Conservation (phyloP, 2,329 filamentous ascomycete genomes). For the Pleomassaria siparia region DNA sequence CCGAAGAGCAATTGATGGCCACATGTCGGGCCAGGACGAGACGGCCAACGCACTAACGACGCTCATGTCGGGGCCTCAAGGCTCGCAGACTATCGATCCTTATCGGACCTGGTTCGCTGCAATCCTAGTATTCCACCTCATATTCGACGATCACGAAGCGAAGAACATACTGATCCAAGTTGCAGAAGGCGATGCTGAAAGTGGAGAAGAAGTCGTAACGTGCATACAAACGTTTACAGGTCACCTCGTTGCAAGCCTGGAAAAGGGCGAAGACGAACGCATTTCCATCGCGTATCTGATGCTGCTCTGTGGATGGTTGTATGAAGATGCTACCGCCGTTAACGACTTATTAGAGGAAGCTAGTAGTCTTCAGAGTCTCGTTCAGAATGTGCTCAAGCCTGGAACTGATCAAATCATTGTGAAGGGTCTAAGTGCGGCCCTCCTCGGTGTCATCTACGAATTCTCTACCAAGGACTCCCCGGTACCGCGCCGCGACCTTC, state of each 20-base stretch:
- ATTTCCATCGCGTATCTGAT: constrained; percentile 85
- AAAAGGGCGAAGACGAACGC: constrained; percentile 74
- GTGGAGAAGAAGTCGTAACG: constrained; percentile 91
- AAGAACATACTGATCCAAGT: constrained; percentile 80
- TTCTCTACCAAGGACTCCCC: constrained; percentile 98
- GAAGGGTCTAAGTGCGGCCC: constrained; percentile 78
- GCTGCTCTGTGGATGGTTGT: constrained; percentile 85
- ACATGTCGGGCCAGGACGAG: constrained; percentile 74
- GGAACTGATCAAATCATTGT: constrained; percentile 63
- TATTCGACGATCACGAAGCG: constrained; percentile 76
- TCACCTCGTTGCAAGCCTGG: constrained; percentile 79
- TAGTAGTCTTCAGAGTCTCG: constrained; percentile 84
- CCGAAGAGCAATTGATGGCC: constrained; percentile 83
- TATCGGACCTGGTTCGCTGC: constrained; percentile 90
- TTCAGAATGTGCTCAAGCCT: constrained; percentile 66
- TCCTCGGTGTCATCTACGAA: constrained; percentile 89
- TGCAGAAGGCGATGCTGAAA: constrained; percentile 83
- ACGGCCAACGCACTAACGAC: constrained; percentile 87
- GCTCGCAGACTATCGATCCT: constrained; percentile 69
- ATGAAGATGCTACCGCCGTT: constrained; percentile 86
- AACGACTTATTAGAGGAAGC: constrained; percentile 92
- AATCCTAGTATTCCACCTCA: constrained; percentile 80
- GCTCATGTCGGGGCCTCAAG: constrained; percentile 67
- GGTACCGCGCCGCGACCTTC: constrained; percentile 76
- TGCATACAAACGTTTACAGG: constrained; percentile 86